phyloP scores from a whole-genome alignment of 148 eudicot genomes.

The Chenopodium album region DNA sequence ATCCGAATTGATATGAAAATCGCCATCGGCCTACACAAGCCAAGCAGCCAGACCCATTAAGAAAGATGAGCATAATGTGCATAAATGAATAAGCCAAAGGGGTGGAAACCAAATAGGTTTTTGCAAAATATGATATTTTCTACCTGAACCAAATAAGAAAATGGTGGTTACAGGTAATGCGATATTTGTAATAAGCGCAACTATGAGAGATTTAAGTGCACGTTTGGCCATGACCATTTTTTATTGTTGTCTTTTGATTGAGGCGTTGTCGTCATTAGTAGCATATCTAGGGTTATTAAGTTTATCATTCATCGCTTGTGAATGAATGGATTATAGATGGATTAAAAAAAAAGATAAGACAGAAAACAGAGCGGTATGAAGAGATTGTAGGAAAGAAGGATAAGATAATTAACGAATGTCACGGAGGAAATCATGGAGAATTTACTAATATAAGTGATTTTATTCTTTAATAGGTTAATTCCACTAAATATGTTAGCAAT shows the following conservation, averaged over 20 bases:
- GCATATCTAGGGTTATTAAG: too few species aligned
- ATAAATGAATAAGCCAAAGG: slow-evolving; percentile 24
- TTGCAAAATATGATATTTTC: slow-evolving; percentile 7
- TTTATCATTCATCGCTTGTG: neutral
- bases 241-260: slow-evolving; percentile 14
- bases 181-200: slow-evolving; percentile 24
- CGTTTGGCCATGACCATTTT: slow-evolving; percentile 31
- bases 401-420: slow-evolving; percentile 8
- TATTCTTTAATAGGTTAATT: neutral
- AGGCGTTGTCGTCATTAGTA: neutral
- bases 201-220: slow-evolving; percentile 22
- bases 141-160: slow-evolving; percentile 31
- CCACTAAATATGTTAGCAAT: neutral
- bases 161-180: slow-evolving; percentile 23
- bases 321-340: neutral
- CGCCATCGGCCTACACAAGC: slow-evolving; percentile 39
- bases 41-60: slow-evolving; percentile 37
- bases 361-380: neutral
- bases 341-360: neutral
- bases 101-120: slow-evolving; percentile 34
- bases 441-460: slow-evolving; percentile 3
- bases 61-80: slow-evolving; percentile 30
- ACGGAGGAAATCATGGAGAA: slow-evolving; percentile 25
- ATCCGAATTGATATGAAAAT: slow-evolving; percentile 20
- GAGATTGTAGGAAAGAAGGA: neutral